Evolutionary conservation across 179 eudicot genomes (phyloP).

Genomic region (Vitellaria paradoxa): DNA sequence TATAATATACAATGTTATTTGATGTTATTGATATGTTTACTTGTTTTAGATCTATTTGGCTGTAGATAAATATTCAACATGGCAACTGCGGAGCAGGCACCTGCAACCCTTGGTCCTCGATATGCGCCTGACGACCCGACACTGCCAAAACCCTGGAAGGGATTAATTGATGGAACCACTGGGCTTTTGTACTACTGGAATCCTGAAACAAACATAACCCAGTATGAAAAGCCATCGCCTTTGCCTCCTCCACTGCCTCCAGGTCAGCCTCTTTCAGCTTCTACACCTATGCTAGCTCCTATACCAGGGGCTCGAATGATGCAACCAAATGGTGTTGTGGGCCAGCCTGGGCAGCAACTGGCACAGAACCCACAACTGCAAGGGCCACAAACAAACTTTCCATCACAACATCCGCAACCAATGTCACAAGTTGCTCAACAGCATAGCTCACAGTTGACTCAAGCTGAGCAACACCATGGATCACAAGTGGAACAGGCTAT

Average conservation of each 20-base stretch:
- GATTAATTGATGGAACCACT: slow-evolving; percentile 84
- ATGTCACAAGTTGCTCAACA: slow-evolving; percentile 31
- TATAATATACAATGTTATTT: neutral
- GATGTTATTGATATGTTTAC: neutral
- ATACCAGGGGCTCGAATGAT: slow-evolving; percentile 32
- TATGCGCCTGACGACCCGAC: slow-evolving; percentile 94
- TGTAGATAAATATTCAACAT: slow-evolving; percentile 21
- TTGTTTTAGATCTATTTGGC: neutral
- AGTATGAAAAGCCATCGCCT: slow-evolving; percentile 76
- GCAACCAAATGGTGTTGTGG: slow-evolving; percentile 29
- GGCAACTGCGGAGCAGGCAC: slow-evolving; percentile 70
- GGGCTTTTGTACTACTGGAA: slow-evolving; percentile 83
- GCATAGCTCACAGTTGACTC: slow-evolving; percentile 21
- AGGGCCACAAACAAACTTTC: slow-evolving; percentile 27
- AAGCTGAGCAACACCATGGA: slow-evolving; percentile 27
- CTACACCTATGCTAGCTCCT: slow-evolving; percentile 48
- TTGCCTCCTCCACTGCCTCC: slow-evolving; percentile 48
- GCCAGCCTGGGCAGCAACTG: slow-evolving; percentile 42
- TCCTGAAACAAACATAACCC: slow-evolving; percentile 83
- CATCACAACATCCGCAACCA: slow-evolving; percentile 31
- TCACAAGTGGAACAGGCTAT: slow-evolving; percentile 9
- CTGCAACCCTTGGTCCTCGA: slow-evolving; percentile 69
- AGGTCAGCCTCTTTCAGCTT: slow-evolving; percentile 44
- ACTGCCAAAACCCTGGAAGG: slow-evolving; percentile 92
- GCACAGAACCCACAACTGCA: slow-evolving; percentile 45